Percentiles rank a stretch among this genome's conserved stretches.
Evolutionary conservation across 163 green algal genomes (phyloP).

Genomic region (Chlorella variabilis): DNA sequence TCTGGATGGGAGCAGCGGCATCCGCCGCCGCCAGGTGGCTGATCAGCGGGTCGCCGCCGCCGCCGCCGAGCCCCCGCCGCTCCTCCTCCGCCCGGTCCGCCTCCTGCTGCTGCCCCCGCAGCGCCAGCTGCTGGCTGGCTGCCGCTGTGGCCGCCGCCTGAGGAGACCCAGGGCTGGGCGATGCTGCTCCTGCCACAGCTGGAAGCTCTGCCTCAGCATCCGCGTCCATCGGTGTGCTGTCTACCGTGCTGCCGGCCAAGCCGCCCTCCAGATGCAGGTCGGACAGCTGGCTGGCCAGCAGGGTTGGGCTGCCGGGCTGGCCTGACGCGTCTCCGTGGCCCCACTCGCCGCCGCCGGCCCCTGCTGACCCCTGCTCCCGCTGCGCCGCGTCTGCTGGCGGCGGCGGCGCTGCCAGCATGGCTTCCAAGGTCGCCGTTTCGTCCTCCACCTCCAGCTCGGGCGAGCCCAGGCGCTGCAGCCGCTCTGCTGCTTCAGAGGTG

Average conservation of each 20-base stretch:
- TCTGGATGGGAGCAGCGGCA: conserved; percentile 4
- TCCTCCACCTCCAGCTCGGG: conserved; percentile 20
- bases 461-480: neutral
- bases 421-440: neutral
- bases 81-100: neutral
- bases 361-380: neutral
- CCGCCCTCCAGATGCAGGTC: neutral
- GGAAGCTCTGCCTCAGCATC: neutral
- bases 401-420: neutral
- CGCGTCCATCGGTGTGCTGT: neutral
- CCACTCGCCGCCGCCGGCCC: neutral
- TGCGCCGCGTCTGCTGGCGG: neutral
- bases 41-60: neutral
- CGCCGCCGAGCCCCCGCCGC: neutral
- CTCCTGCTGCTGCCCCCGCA: neutral
- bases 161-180: neutral
- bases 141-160: neutral
- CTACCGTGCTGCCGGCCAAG: neutral
- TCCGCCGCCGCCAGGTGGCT: neutral
- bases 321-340: neutral
- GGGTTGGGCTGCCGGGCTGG: neutral
- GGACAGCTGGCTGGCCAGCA: neutral
- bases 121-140: neutral
- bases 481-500: neutral
- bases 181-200: neutral